Conservation (phyloP, 306 rosid genomes). For the Corylus avellana region DNA sequence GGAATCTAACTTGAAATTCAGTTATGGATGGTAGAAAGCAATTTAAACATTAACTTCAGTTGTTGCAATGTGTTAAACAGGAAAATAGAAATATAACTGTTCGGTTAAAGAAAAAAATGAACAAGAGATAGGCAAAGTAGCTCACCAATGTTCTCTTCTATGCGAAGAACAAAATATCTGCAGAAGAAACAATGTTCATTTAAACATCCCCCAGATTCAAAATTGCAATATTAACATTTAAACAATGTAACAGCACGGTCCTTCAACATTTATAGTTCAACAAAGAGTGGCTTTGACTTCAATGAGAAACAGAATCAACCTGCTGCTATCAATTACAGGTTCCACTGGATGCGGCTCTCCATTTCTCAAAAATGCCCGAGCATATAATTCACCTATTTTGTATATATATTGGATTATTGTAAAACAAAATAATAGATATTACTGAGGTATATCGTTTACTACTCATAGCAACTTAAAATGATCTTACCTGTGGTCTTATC, state of each 20-base stretch:
- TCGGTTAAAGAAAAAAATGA: slow-evolving; percentile 8
- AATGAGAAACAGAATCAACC: slow-evolving; percentile 49
- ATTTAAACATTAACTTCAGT: not conserved
- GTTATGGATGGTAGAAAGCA: not conserved
- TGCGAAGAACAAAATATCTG: slow-evolving; percentile 97
- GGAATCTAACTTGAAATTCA: not conserved
- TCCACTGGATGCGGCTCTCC: slow-evolving; percentile 97
- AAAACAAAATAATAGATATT: slow-evolving; percentile 11
- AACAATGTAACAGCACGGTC: not conserved
- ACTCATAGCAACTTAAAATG: slow-evolving; percentile 26
- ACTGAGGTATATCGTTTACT: slow-evolving; percentile 1
- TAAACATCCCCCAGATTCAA: slow-evolving; percentile 20
- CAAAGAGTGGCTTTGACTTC: not conserved
- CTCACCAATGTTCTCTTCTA: slow-evolving; percentile 97
- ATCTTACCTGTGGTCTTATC: slow-evolving; percentile 80
- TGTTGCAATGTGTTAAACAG: not conserved
- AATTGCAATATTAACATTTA: slow-evolving; percentile 23
- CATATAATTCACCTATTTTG: slow-evolving; percentile 86
- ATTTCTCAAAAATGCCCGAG: slow-evolving; percentile 90
- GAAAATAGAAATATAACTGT: not conserved
- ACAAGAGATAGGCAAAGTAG: slow-evolving; percentile 21
- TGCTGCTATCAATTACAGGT: slow-evolving; percentile 99
- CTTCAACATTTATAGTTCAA: not conserved
- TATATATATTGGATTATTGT: slow-evolving; percentile 19
- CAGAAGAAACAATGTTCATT: slow-evolving; percentile 27